A percentile compares a stretch with the other conserved stretches of the same genome.
Conservation (phyloP, 352 stramenopile genomes). For the Phytopythium sindhum region DNA sequence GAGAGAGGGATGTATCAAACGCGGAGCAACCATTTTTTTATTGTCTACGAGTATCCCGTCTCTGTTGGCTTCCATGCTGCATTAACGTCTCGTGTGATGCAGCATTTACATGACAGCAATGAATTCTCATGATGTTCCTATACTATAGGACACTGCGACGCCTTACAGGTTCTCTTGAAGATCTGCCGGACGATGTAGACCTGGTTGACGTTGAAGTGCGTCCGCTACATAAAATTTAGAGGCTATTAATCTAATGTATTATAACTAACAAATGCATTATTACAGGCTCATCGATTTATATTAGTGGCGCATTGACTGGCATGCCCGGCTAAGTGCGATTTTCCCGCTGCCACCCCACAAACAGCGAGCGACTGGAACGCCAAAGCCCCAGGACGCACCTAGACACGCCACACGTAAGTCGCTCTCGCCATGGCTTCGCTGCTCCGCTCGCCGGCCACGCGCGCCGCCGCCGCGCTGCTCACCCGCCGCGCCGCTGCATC, state of each 20-base stretch:
- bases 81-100: too few species aligned
- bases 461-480: conserved; percentile 27
- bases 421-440: conserved; percentile 5
- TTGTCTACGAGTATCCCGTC: too few species aligned
- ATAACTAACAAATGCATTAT: background rate
- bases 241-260: background rate
- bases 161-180: too few species aligned
- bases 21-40: background rate
- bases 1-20: background rate
- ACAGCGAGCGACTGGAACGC: conserved; percentile 7
- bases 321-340: background rate
- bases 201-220: conserved; percentile 10
- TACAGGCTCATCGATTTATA: background rate
- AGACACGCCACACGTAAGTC: background rate
- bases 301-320: background rate
- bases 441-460: conserved; percentile 32
- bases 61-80: too few species aligned
- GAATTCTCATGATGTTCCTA: too few species aligned
- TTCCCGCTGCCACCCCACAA: background rate
- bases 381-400: conserved; percentile 11
- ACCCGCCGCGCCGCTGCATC: conserved; percentile 5
- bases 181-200: too few species aligned
- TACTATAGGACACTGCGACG: too few species aligned
- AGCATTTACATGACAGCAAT: too few species aligned
- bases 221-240: background rate